Conservation (phyloP, 202 grass and related monocot genomes). For the Carex sylvatica region DNA sequence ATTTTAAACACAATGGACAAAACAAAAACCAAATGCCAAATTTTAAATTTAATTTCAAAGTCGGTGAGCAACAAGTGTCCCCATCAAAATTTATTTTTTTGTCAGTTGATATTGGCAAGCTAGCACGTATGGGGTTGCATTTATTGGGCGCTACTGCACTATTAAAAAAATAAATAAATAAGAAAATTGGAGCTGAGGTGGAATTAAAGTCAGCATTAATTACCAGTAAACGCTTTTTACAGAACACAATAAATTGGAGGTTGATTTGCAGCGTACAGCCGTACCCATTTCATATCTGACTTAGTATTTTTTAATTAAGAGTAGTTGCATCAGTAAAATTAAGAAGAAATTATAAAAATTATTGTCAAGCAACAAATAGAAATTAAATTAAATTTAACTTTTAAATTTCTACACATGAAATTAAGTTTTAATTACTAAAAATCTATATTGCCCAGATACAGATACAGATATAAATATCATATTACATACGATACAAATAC, state of each 20-base stretch:
- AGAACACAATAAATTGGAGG: conserved; percentile 3
- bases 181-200: neutral
- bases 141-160: neutral
- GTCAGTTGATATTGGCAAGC: neutral
- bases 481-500: no score
- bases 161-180: no score
- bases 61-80: conserved; percentile 1
- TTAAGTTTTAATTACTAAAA: no score
- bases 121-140: conserved; percentile 9
- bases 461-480: no score
- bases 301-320: neutral
- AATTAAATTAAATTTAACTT: no score
- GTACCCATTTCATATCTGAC: neutral
- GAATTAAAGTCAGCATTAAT: conserved; percentile 6
- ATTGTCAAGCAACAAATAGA: no score
- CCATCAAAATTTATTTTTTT: conserved; percentile 4
- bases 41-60: neutral
- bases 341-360: no score
- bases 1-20: neutral
- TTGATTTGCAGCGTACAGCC: neutral
- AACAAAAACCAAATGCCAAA: neutral
- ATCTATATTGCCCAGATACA: no score
- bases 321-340: no score
- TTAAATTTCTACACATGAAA: no score
- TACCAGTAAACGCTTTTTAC: neutral